A percentile compares a stretch with the other conserved stretches of the same genome.
These are phyloP conservation scores for Malassezia restricta DNA, from an alignment of 1,284 basidiomycete genomes.

Conservation along the genomic window DNA sequence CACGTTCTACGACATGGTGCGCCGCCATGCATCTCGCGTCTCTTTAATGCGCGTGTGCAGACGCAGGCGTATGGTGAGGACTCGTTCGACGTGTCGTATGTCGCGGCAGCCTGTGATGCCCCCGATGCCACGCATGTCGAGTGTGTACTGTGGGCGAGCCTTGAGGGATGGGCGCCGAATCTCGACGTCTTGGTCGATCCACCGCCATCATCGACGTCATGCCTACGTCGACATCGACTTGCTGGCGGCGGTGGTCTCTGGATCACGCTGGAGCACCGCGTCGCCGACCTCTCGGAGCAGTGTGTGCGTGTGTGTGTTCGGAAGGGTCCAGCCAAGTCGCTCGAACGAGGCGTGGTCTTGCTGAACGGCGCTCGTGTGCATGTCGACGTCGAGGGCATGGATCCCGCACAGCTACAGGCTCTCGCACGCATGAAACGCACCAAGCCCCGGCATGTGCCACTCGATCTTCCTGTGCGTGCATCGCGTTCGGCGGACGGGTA, in stretches of 20 bases:
- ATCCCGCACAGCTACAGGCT: constrained; percentile 73
- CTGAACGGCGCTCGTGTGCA: constrained; percentile 76
- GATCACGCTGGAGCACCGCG: constrained; percentile 82
- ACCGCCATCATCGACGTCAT: constrained; percentile 71
- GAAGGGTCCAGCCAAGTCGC: constrained; percentile 50
- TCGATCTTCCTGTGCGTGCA: constrained; percentile 53
- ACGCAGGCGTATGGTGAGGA: constrained; percentile 77
- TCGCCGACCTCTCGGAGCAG: constrained; percentile 61
- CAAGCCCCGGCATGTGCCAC: constrained; percentile 71
- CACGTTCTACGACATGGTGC: constrained; percentile 85
- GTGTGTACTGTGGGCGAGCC: constrained; percentile 84
- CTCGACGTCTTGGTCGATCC: constrained; percentile 88
- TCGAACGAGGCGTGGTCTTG: constrained; percentile 66
- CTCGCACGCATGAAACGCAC: constrained; percentile 72
- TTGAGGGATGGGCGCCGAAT: constrained; percentile 76
- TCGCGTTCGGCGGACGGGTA: not conserved
- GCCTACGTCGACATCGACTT: constrained; percentile 72
- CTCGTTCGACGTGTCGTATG: constrained; percentile 74
- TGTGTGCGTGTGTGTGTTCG: constrained; percentile 58
- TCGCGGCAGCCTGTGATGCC: constrained; percentile 46
- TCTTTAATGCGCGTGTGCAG: constrained; percentile 64
- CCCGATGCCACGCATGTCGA: constrained; percentile 54
- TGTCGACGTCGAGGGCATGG: constrained; percentile 82
- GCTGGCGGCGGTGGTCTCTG: constrained; percentile 83
- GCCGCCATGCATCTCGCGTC: constrained; percentile 72